phyloP scores from a whole-genome alignment of 2,329 filamentous ascomycete species.

The Aspergillus oerlinghausenensis region DNA sequence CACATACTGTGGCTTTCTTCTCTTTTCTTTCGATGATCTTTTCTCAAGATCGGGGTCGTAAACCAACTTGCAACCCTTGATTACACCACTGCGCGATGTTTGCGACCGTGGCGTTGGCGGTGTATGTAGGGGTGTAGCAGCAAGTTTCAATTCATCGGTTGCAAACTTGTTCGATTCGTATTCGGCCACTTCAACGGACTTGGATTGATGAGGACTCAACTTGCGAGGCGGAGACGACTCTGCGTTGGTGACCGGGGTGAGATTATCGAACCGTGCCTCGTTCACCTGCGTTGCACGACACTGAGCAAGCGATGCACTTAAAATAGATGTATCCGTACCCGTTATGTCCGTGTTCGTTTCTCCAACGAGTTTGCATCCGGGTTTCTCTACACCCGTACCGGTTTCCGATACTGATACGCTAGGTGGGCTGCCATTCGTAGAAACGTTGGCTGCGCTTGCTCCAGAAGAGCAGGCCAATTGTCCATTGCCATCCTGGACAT shows the following conservation, averaged over 20 bases:
- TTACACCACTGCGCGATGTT: conserved; percentile 47
- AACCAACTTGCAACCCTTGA: conserved; percentile 55
- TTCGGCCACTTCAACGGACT: conserved; percentile 28
- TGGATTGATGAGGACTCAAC: conserved; percentile 49
- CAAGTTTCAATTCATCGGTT: conserved; percentile 23
- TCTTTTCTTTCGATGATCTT: conserved; percentile 53
- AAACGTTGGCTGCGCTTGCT: conserved; percentile 6
- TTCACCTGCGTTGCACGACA: conserved; percentile 53
- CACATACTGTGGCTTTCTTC: conserved; percentile 50
- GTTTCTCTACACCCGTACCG: conserved; percentile 12
- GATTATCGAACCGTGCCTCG: conserved; percentile 48
- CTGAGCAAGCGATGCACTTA: conserved; percentile 54
- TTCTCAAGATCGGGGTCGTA: conserved; percentile 62
- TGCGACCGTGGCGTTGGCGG: conserved; percentile 45
- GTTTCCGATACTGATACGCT: conserved; percentile 8
- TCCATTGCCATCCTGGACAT: conserved; percentile 18
- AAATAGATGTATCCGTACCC: conserved; percentile 67
- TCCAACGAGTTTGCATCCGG: conserved; percentile 49
- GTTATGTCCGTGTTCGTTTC: conserved; percentile 69
- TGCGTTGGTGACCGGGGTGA: conserved; percentile 63
- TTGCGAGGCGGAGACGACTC: conserved; percentile 61
- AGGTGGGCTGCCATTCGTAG: conserved; percentile 12
- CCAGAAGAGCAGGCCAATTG: conserved; percentile 8
- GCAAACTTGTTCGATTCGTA: conserved; percentile 26
- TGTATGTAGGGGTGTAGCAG: conserved; percentile 40